These are phyloP conservation scores for Discostella pseudostelligera DNA, from an alignment of 108 stramenopile species.

Conservation along the genomic window DNA sequence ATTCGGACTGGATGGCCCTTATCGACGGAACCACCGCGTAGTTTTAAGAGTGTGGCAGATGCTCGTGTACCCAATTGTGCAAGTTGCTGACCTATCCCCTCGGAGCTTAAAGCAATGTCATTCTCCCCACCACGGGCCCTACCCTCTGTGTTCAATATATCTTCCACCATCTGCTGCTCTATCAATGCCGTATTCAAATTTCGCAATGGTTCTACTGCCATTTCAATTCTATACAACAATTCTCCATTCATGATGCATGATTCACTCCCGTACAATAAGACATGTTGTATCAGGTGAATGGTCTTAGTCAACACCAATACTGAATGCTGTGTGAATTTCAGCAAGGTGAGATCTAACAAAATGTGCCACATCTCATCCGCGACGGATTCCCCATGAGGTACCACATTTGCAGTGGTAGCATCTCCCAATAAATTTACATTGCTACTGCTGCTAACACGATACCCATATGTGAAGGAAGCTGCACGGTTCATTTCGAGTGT, in stretches of 20 bases:
- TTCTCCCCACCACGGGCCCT: conserved; percentile 13
- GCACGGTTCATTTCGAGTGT: conserved; percentile 49
- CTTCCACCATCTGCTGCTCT: conserved; percentile 32
- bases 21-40: conserved; percentile 43
- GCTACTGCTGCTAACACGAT: conserved; percentile 14
- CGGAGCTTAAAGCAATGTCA: conserved; percentile 10
- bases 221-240: conserved; percentile 36
- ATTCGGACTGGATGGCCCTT: conserved; percentile 36
- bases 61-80: conserved; percentile 19
- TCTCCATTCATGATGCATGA: conserved; percentile 17
- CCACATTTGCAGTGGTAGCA: not conserved
- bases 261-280: conserved; percentile 32
- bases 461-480: conserved; percentile 38
- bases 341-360: conserved; percentile 24
- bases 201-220: conserved; percentile 30
- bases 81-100: conserved; percentile 30
- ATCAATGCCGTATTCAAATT: conserved; percentile 41
- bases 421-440: conserved; percentile 9
- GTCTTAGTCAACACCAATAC: conserved; percentile 33
- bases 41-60: conserved; percentile 37
- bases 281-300: conserved; percentile 32
- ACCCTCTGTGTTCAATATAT: conserved; percentile 25
- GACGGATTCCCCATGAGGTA: conserved; percentile 13
- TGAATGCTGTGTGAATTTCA: conserved; percentile 24
- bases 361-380: conserved; percentile 34